Evolutionary conservation across 148 eudicot genomes (phyloP).

Genomic region (Chenopodium formosanum): DNA sequence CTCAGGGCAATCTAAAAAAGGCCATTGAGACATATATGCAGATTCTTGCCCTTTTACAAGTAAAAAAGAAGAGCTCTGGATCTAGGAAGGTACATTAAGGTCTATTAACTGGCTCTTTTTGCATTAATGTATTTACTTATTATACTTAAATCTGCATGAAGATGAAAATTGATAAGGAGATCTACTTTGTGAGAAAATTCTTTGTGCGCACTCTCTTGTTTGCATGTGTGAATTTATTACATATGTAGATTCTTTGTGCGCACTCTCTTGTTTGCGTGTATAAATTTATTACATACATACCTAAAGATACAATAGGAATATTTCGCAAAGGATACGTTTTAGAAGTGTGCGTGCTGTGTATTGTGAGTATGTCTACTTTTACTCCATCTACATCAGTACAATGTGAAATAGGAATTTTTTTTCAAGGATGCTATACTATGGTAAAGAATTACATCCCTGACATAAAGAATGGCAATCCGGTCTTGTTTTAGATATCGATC

Average conservation of each 20-base stretch:
- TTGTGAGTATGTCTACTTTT: too few species aligned
- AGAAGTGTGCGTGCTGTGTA: neutral
- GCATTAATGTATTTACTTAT: neutral
- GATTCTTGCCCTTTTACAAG: slow-evolving; percentile 65
- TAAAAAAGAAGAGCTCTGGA: slow-evolving; percentile 48
- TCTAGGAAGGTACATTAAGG: slow-evolving; percentile 46
- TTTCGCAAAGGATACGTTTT: neutral
- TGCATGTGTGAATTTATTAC: neutral
- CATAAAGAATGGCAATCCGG: neutral
- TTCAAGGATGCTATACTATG: neutral
- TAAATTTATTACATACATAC: neutral
- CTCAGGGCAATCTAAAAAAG: slow-evolving; percentile 52
- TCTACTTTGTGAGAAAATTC: neutral
- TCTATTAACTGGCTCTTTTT: slow-evolving; percentile 17
- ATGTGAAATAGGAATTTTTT: neutral
- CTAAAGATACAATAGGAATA: neutral
- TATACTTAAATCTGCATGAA: neutral
- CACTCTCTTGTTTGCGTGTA: too few species aligned
- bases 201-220: too few species aligned
- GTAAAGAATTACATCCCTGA: neutral
- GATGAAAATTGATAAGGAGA: neutral
- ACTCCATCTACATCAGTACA: neutral
- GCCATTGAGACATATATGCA: slow-evolving; percentile 59
- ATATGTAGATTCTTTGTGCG: too few species aligned
- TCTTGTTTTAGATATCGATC: slow-evolving; percentile 1